A percentile compares a stretch with the other conserved stretches of the same genome.
These are phyloP conservation scores for Fraxinus ornus DNA, from an alignment of 305 asterid species.

Conservation along the genomic window DNA sequence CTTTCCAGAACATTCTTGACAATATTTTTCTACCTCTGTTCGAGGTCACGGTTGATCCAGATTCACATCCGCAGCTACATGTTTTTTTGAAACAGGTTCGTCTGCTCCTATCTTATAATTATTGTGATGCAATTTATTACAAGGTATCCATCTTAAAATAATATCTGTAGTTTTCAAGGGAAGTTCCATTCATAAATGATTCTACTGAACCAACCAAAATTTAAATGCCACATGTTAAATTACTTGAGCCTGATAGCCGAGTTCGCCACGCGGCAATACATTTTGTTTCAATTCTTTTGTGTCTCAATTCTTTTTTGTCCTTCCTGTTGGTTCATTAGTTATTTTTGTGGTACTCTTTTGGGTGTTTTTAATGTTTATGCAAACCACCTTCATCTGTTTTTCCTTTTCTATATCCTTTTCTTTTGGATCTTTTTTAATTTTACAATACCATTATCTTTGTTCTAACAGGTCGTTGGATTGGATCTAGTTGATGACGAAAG, in stretches of 20 bases:
- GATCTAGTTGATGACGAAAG: conserved; percentile 99
- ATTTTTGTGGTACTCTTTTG: background rate
- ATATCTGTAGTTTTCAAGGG: background rate
- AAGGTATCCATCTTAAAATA: background rate
- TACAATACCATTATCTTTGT: conserved; percentile 19
- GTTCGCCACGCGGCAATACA: background rate
- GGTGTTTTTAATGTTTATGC: background rate
- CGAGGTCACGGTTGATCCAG: conserved; percentile 95
- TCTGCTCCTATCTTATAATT: conserved; percentile 10
- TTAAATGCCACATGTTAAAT: background rate
- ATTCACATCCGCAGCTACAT: conserved; percentile 97
- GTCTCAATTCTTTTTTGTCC: background rate
- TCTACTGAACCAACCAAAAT: background rate
- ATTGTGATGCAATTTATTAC: background rate
- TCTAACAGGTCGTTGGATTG: conserved; percentile 86
- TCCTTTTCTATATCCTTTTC: background rate
- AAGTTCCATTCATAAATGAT: background rate
- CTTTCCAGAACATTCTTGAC: conserved; percentile 96
- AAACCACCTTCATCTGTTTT: background rate
- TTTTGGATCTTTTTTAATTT: background rate
- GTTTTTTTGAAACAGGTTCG: conserved; percentile 88
- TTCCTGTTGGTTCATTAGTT: background rate
- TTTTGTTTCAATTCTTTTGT: background rate
- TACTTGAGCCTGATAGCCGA: background rate
- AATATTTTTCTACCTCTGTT: conserved; percentile 91